Evolutionary conservation across 2,329 filamentous ascomycete genomes (phyloP).

Genomic region (Pseudocercospora vitis): DNA sequence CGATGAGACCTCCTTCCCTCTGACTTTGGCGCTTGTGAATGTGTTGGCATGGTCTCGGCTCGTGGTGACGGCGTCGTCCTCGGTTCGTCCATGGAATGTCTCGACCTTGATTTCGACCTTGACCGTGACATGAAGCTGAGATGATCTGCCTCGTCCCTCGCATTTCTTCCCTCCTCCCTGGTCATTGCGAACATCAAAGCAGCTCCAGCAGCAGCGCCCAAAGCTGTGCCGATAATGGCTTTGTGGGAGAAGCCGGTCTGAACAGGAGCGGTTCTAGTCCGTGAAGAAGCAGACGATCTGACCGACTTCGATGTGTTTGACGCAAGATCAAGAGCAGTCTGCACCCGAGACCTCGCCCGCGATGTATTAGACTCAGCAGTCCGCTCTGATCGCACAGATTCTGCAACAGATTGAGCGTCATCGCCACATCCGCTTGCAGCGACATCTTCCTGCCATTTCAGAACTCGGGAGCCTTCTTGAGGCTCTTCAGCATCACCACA

Average conservation of each 20-base stretch:
- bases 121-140: slow-evolving; percentile 26
- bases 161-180: slow-evolving; percentile 56
- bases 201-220: slow-evolving; percentile 76
- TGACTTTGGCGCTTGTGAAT: slow-evolving; percentile 23
- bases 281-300: slow-evolving; percentile 24
- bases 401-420: slow-evolving; percentile 28
- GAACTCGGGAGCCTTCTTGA: slow-evolving; percentile 44
- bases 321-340: slow-evolving; percentile 32
- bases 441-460: slow-evolving; percentile 48
- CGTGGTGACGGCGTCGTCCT: slow-evolving; percentile 17
- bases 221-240: slow-evolving; percentile 63
- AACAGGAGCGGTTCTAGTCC: slow-evolving; percentile 23
- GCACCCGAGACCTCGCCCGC: slow-evolving; percentile 26
- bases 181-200: slow-evolving; percentile 74
- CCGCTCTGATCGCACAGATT: slow-evolving; percentile 14
- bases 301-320: slow-evolving; percentile 27
- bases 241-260: slow-evolving; percentile 27
- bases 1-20: slow-evolving; percentile 25
- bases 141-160: slow-evolving; percentile 44
- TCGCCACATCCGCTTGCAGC: slow-evolving; percentile 30
- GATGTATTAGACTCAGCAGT: slow-evolving; percentile 26
- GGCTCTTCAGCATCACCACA: slow-evolving; percentile 39
- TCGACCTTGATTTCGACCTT: slow-evolving; percentile 20
- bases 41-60: slow-evolving; percentile 29
- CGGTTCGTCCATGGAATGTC: slow-evolving; percentile 18